Evolutionary conservation across 2,329 filamentous ascomycete species (phyloP), one percentile per base, ranked within the genome.

Genomic region (Tympanopsis confertula): DNA sequence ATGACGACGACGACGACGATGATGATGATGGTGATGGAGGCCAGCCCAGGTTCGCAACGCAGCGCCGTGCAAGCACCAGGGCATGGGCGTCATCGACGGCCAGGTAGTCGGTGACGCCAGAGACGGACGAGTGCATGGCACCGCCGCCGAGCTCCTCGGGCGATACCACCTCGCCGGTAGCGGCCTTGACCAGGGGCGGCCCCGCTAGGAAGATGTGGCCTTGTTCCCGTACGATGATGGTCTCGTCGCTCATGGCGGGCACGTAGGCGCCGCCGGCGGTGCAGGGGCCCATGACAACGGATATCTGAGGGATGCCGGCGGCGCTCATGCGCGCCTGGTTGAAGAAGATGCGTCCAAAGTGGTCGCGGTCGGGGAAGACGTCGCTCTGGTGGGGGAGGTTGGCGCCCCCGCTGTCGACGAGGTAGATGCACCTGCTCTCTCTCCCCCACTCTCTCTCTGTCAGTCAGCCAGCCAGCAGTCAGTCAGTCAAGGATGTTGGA

Each of bases 281-380:
- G 13, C 32, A 35, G 32, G 30, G 33, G 13, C 40, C 40, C 20
- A 41, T 39, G 5, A 41, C 40, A 19, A 41, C 32, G 5, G 40
- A 81, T 48, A 98, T 83, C 54, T 96, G 89, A 1, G 89, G 89
- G 44, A 96, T 94, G 4, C 87, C 86, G 47, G 80, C 64, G 2
- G 82, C 74, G 47, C 84, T 91, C 87, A 96, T 94, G 51, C 86
- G 72, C 3, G 91, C 89, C 61, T 98, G 89, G 63, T 98, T 95
- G 69, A 83, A 98, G 68, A 98, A 98, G 55, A 96, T 94, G 47
- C 89, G 85, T 26, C 89, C 87, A 54, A 98, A 96, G 59, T 96
- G 89, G 39, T 95, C 86, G 46, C 80, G 73, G 57, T 96, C 89
- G 1, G 89, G 91, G 58, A 98, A 96, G 40, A 96, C 89, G 54